Base-by-base conservation (phyloP, 805 yeast genomes). In the Candida dendrica region DNA sequence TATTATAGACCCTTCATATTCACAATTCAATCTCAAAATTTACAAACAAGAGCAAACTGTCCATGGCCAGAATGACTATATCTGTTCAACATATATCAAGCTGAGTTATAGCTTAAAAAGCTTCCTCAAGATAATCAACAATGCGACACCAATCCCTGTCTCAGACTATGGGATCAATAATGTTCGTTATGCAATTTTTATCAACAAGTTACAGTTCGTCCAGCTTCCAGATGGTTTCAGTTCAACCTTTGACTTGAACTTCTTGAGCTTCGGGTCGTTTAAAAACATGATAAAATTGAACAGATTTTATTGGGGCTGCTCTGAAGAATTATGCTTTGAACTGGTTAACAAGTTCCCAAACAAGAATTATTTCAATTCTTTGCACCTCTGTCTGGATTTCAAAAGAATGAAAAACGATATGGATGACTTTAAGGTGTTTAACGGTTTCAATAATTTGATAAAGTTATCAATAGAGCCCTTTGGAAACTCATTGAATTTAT, bases 181-280 rank as follows among this genome's bases (percentile, higher is more conserved):
- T 2, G 20, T 27, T 14, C 18, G 31, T 1, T 53, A 52, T 33
- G 47, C 56, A 1, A 11, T 26, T 4, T 42, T 52, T 13, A 53
- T 66, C 3, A 49, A 49, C 34, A 47, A 50, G 14, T 47, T 73
- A 18, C 63, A 58, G 37, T 60, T 69, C 39, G 50, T 64, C 2
- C 52, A 55, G 19, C 47, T 73, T 4, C 77, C 77, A 0, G 73
- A 70, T 45, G 66, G 71, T 19, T 59, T 69, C 22, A 43, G 43
- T 29, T 63, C 65, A 34, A 54, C 63, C 1, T 58, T 59, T 43
- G 71, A 69, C 38, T 46, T 52, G 7, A 43, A 53, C 24, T 60
- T 59, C 4, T 52, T 65, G 34, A 53, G 57, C 20, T 47, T 46
- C 26, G 48, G 41, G 30, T 52, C 72, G 8, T 39, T 47, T 4